phyloP scores from a whole-genome alignment of 768 basidiomycete genomes.

The Pleurotus djamor region DNA sequence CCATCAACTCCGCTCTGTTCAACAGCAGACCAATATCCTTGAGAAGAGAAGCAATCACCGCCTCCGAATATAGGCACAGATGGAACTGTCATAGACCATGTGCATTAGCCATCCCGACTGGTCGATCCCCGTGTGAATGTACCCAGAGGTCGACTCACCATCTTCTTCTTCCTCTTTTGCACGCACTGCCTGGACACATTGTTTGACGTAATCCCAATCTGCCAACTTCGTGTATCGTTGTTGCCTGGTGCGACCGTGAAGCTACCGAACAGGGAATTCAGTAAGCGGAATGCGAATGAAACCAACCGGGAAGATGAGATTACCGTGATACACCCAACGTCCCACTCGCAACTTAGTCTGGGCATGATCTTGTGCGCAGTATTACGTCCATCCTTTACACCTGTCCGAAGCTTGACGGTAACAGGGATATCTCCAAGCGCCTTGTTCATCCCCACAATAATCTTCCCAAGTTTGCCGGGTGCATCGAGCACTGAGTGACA shows the following conservation, averaged over 20 bases:
- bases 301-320: not conserved
- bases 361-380: slow-evolving; percentile 91
- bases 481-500: slow-evolving; percentile 73
- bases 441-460: slow-evolving; percentile 87
- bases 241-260: slow-evolving; percentile 95
- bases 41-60: slow-evolving; percentile 90
- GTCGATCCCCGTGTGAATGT: not conserved
- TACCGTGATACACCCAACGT: slow-evolving; percentile 43
- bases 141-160: slow-evolving; percentile 36
- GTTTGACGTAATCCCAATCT: slow-evolving; percentile 93
- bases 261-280: slow-evolving; percentile 37
- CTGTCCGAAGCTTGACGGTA: slow-evolving; percentile 89
- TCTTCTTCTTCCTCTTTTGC: slow-evolving; percentile 68
- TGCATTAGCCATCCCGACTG: not conserved
- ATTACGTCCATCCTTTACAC: slow-evolving; percentile 86
- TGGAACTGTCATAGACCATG: slow-evolving; percentile 44
- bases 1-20: slow-evolving; percentile 88
- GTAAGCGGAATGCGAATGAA: not conserved
- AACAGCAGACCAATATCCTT: slow-evolving; percentile 77
- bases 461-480: slow-evolving; percentile 79
- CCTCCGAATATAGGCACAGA: slow-evolving; percentile 96
- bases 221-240: slow-evolving; percentile 92
- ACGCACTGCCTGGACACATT: slow-evolving; percentile 82
- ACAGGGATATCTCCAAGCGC: slow-evolving; percentile 91
- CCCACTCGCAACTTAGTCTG: slow-evolving; percentile 56